These are phyloP conservation scores for Aphanocladium album DNA, from an alignment of 2,329 filamentous ascomycete species.

Conservation along the genomic window DNA sequence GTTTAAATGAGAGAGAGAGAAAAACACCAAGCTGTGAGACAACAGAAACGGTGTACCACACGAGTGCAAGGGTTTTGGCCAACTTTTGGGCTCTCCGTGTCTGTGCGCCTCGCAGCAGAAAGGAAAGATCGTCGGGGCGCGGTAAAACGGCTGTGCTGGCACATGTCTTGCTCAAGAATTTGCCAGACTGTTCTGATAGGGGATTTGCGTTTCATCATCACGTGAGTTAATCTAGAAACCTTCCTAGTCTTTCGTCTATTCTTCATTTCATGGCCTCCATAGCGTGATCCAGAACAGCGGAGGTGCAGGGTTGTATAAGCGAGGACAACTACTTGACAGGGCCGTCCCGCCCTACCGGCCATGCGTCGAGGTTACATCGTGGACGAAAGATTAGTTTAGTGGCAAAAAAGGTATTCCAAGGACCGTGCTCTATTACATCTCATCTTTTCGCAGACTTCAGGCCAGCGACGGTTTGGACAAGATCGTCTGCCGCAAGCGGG, in stretches of 20 bases:
- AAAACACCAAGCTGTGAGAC: conserved; percentile 6
- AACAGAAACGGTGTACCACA: conserved; percentile 4
- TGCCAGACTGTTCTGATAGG: too few relatives aligned
- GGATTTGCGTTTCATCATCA: too few relatives aligned
- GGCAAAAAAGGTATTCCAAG: not conserved
- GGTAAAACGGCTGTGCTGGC: conserved; percentile 1
- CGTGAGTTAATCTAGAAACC: not conserved
- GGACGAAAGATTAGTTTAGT: not conserved
- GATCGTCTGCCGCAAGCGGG: conserved; percentile 2
- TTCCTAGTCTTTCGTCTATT: not conserved
- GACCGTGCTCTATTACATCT: conserved; percentile 1
- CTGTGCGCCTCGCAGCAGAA: not conserved
- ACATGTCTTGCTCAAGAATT: not conserved
- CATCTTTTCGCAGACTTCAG: not conserved
- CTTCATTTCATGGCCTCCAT: not conserved
- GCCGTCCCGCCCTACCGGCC: not conserved
- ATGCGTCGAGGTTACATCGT: not conserved
- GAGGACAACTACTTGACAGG: not conserved
- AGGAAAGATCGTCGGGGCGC: not conserved
- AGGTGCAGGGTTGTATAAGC: not conserved
- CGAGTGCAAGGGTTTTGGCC: not conserved
- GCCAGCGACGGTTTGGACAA: not conserved
- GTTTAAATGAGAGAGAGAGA: conserved; percentile 2
- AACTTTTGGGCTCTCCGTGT: not conserved
- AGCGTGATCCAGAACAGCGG: not conserved